Percentiles rank a stretch among this genome's conserved stretches.
Evolutionary conservation across 2,329 filamentous ascomycete species (phyloP).

Genomic region (Tolypocladium sp.): DNA sequence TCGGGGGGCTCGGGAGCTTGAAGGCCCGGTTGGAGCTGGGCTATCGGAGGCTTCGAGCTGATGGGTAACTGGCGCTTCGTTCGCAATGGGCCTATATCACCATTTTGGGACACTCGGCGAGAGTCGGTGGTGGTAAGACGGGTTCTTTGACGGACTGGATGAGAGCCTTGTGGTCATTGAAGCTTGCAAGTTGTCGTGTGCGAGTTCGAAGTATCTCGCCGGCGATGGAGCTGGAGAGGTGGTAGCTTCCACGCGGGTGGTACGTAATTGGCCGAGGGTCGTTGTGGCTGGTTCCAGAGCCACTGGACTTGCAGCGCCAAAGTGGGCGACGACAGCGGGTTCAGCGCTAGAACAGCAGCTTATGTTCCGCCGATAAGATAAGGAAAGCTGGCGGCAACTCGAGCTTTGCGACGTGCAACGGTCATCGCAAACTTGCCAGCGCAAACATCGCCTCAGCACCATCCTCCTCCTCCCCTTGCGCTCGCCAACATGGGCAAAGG

Average conservation of each 20-base stretch:
- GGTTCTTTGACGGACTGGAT: not conserved
- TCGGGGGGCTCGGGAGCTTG: not conserved
- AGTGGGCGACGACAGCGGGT: not conserved
- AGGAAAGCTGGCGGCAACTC: not conserved
- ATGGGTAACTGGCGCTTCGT: not conserved
- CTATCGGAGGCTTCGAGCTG: not conserved
- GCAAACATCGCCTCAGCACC: not conserved
- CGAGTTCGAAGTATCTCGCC: not conserved
- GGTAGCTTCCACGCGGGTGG: not conserved
- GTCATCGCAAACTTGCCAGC: too few relatives aligned
- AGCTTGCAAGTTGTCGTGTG: not conserved
- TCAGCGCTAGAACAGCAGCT: not conserved
- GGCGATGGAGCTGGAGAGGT: not conserved
- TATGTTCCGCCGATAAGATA: not conserved
- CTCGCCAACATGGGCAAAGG: conserved; percentile 28
- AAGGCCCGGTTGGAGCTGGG: not conserved
- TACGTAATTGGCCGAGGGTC: not conserved
- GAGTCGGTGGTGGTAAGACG: not conserved
- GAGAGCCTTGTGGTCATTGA: not conserved
- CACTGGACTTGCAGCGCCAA: not conserved
- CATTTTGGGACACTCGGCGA: not conserved
- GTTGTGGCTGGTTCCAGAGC: too few relatives aligned
- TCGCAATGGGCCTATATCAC: not conserved
- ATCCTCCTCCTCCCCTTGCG: not conserved
- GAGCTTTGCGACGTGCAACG: not conserved